These are phyloP conservation scores for Penicillium sp. DNA, from an alignment of 2,329 filamentous ascomycete genomes.

Conservation along the genomic window DNA sequence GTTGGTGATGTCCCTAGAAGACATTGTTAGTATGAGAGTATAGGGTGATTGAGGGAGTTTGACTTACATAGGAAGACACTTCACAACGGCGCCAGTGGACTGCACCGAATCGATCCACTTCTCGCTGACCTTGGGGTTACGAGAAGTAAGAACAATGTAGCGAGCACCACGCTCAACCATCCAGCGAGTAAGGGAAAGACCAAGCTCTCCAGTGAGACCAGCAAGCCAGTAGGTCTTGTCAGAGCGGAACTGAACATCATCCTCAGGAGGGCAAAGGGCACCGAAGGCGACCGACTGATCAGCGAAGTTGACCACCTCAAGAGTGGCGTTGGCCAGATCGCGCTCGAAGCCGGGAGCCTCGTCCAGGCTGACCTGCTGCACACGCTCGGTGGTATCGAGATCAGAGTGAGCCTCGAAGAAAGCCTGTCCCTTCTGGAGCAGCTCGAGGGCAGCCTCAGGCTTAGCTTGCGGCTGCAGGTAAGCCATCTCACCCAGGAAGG, in stretches of 20 bases:
- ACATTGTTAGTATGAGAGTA: not conserved
- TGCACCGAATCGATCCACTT: conserved; percentile 18
- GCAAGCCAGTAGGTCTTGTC: conserved; percentile 2
- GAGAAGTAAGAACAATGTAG: conserved; percentile 25
- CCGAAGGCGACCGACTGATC: not conserved
- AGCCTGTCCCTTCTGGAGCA: not conserved
- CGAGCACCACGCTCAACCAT: conserved; percentile 29
- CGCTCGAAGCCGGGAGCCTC: not conserved
- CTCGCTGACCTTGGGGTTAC: conserved; percentile 22
- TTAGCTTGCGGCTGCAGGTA: not conserved
- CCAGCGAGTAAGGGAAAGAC: conserved; percentile 21
- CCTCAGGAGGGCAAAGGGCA: not conserved
- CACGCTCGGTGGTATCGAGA: not conserved
- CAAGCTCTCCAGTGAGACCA: conserved; percentile 2
- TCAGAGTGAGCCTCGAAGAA: not conserved
- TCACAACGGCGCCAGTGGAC: conserved; percentile 10
- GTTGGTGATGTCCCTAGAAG: not conserved
- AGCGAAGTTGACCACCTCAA: not conserved
- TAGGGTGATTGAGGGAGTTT: not conserved
- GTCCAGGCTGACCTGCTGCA: not conserved
- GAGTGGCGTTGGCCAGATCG: not conserved
- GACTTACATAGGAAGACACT: not conserved
- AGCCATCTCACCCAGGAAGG: not conserved
- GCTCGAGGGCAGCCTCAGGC: not conserved
- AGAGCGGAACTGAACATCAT: not conserved